Evolutionary conservation across 1,139 yeast genomes (phyloP).

Genomic region (Kurtzmaniella quercitrusa): DNA sequence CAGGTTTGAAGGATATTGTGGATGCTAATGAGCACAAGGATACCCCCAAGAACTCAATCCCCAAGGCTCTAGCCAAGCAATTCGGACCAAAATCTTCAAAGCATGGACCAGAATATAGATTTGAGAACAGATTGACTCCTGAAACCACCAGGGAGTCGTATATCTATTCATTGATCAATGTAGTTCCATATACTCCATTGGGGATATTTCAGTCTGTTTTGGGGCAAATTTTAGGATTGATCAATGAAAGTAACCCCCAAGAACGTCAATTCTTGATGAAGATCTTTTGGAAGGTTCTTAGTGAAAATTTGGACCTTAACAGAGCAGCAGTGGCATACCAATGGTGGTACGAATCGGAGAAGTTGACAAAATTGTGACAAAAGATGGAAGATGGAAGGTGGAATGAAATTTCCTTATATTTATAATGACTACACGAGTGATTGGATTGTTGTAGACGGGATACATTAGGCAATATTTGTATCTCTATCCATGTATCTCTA

Average conservation of each 20-base stretch:
- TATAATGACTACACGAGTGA: no score
- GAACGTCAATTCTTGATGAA: constrained; percentile 26
- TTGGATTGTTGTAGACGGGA: no score
- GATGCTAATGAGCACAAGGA: constrained; percentile 25
- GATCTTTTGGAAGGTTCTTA: constrained; percentile 37
- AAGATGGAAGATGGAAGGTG: neutral
- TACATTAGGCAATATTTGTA: no score
- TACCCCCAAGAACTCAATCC: constrained; percentile 26
- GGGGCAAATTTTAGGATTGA: constrained; percentile 37
- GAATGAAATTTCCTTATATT: no score
- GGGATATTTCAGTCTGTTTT: constrained; percentile 45
- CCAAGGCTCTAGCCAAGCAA: constrained; percentile 15
- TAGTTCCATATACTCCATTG: constrained; percentile 53
- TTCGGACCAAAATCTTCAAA: constrained; percentile 3
- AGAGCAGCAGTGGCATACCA: constrained; percentile 58
- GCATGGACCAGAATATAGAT: constrained; percentile 13
- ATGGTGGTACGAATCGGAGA: constrained; percentile 55
- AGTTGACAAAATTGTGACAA: constrained; percentile 10
- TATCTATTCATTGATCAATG: constrained; percentile 42
- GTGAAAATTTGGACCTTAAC: constrained; percentile 52
- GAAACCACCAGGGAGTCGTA: constrained; percentile 52
- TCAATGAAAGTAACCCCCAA: constrained; percentile 33
- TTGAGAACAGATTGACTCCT: constrained; percentile 24
- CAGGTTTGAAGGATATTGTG: constrained; percentile 19
- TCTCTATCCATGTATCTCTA: no score